These are phyloP conservation scores for Fragaria nilgerrensis DNA, from an alignment of 306 rosid genomes.

Conservation along the genomic window DNA sequence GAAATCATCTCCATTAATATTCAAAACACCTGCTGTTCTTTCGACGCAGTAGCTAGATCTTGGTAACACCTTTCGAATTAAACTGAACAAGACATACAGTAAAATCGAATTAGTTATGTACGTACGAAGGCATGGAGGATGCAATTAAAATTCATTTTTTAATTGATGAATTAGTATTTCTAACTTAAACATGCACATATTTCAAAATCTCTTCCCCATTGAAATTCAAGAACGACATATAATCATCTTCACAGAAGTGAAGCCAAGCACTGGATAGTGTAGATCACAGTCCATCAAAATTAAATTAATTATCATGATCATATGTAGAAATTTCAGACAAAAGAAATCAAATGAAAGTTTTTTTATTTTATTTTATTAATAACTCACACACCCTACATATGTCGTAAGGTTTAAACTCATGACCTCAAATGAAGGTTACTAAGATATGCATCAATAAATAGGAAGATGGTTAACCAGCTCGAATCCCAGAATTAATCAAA, in stretches of 20 bases:
- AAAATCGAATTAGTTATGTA: background rate
- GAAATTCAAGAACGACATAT: background rate
- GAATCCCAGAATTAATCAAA: background rate
- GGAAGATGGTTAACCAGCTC: background rate
- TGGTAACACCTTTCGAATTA: background rate
- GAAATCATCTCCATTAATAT: constrained; percentile 29
- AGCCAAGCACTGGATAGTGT: background rate
- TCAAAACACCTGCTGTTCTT: background rate
- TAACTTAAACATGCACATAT: background rate
- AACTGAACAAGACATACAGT: background rate
- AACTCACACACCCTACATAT: too few relatives aligned
- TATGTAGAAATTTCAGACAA: background rate
- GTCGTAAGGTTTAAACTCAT: too few relatives aligned
- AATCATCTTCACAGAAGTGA: background rate
- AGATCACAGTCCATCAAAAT: background rate
- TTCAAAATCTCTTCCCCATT: background rate
- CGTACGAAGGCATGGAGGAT: background rate
- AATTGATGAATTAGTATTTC: background rate
- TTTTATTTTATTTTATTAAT: too few relatives aligned
- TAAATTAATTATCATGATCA: background rate
- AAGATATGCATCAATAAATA: background rate
- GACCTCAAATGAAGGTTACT: background rate
- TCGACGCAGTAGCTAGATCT: background rate
- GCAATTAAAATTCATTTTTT: background rate
- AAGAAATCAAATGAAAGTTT: background rate